phyloP scores from a whole-genome alignment of 345 rosid genomes.

The Angophora floribunda region DNA sequence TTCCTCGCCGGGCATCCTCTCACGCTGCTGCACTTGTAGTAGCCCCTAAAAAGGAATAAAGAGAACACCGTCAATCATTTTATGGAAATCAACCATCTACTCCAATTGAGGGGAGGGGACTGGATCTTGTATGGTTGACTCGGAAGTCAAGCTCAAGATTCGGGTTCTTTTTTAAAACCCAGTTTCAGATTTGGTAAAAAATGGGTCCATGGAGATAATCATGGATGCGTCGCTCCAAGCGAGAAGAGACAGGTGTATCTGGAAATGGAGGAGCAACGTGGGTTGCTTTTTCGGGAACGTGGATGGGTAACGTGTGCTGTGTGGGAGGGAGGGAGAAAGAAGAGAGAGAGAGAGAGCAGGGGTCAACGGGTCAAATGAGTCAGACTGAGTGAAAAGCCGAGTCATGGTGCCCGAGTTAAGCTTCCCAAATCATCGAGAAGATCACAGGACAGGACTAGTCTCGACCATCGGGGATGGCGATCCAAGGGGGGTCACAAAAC shows the following conservation, averaged over 20 bases:
- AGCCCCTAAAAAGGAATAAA: constrained; percentile 39
- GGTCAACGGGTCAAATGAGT: background rate
- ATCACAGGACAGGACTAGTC: background rate
- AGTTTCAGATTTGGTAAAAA: background rate
- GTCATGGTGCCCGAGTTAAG: background rate
- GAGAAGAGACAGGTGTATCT: background rate
- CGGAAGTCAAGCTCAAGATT: background rate
- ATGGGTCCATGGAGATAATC: background rate
- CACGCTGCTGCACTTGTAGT: constrained; percentile 88
- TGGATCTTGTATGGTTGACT: background rate
- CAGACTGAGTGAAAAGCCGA: background rate
- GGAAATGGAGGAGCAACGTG: background rate
- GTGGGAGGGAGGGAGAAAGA: background rate
- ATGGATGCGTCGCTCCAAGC: background rate
- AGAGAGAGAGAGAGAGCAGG: background rate
- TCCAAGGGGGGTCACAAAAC: too few species aligned
- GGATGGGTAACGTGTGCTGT: background rate
- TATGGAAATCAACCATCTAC: background rate
- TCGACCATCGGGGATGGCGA: background rate
- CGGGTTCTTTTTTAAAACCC: background rate
- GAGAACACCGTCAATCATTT: background rate
- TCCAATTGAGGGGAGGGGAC: background rate
- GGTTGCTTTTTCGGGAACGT: background rate
- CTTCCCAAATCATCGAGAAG: background rate
- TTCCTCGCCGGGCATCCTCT: constrained; percentile 92